Base-by-base conservation (phyloP, 2,329 filamentous ascomycete genomes). In the Paracoccidioides lutzii region DNA sequence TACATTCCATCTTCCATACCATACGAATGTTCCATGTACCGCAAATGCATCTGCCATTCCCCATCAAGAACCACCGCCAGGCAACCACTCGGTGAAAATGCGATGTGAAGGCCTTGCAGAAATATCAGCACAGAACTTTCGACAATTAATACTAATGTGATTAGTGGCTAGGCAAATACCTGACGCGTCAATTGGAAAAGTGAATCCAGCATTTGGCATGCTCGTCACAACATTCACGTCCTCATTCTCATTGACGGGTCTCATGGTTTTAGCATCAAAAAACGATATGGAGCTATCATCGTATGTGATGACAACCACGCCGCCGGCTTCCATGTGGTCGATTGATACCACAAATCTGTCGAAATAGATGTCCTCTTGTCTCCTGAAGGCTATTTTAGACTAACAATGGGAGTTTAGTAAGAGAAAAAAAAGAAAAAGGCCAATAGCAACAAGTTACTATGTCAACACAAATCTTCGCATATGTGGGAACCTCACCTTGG, bases 281-380 rank as follows among this genome's bases (percentile, higher is more conserved):
- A 91, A 88, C 62, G 93, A 84, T 3, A 94, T 76, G 0, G 83
- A 85, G 9, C 90, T 88, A 66, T 95, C 90, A 59, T 87, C 87
- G 62, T 88, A 88, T 32, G 80, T 79, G 57, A 95, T 76, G 35
- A 85, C 83, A 2, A 95, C 60, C 1, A 86, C 77, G 57, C 82
- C 88, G 51, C 87, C 85, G 58, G 85, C 82, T 62, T 86, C 85
- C 15, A 87, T 76, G 2, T 82, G 74, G 49, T 85, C 80, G 35
- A 93, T 74, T 0, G 81, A 80, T 42, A 95, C 70, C 1, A 90
- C 74, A 30, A 87, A 77, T 66, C 88, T 90, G 61, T 86, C 81
- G 37, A 87, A 75, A 14, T 81, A 70, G 6, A 88, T 76, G 52
- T 91, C 82, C 1, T 87, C 80, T 28, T 85, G 72, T 64, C 85